These are phyloP conservation scores for Calocybe gangraenosa DNA, from an alignment of 768 basidiomycete species.

Conservation along the genomic window DNA sequence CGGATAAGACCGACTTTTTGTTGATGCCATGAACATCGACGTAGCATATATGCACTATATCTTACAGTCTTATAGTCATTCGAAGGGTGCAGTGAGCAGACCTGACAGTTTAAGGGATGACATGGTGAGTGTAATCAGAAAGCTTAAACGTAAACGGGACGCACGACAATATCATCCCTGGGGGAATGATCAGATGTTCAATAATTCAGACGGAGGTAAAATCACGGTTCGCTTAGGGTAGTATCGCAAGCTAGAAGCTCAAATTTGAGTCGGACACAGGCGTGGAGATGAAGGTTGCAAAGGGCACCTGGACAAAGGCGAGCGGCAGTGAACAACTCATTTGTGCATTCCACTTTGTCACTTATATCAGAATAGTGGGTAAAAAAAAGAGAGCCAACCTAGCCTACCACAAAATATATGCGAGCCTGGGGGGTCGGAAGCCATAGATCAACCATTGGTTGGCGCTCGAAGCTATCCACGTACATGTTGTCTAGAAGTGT, in stretches of 20 bases:
- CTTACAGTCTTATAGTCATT: conserved; percentile 89
- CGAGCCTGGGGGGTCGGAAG: conserved; percentile 47
- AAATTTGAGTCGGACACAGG: neutral
- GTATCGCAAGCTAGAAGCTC: conserved; percentile 71
- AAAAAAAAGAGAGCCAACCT: neutral
- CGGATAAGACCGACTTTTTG: conserved; percentile 79
- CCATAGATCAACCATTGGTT: conserved; percentile 1
- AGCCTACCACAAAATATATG: conserved; percentile 79
- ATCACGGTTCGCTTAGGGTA: conserved; percentile 72
- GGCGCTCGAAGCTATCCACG: conserved; percentile 6
- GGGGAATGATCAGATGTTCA: conserved; percentile 1
- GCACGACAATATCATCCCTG: conserved; percentile 64
- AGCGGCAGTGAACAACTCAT: conserved; percentile 73
- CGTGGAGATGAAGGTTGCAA: neutral
- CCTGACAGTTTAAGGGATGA: conserved; percentile 32
- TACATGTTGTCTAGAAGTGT: conserved; percentile 21
- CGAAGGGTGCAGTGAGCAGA: conserved; percentile 78
- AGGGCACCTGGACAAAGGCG: conserved; percentile 71
- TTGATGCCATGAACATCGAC: conserved; percentile 4
- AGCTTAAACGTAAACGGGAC: conserved; percentile 21
- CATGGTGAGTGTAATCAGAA: neutral
- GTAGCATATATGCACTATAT: conserved; percentile 30
- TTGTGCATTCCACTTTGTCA: conserved; percentile 70
- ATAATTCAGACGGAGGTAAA: neutral
- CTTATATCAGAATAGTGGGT: conserved; percentile 1